Conservation (phyloP, 2,329 filamentous ascomycete genomes). For the Pyrenophora graminea region DNA sequence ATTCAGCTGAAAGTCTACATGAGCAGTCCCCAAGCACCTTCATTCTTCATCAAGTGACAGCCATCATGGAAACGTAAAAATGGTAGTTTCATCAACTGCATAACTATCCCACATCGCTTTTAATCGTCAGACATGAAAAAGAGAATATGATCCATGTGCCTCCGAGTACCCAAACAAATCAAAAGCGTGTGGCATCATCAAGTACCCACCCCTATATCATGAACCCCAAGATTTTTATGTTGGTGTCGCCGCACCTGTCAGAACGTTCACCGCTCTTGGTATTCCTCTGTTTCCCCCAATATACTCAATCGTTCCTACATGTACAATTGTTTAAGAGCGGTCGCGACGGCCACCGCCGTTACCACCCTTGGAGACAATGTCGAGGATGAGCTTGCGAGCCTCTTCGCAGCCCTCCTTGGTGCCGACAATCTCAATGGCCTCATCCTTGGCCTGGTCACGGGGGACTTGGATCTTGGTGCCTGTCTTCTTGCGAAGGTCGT, state of each 20-base stretch:
- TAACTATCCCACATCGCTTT: no score
- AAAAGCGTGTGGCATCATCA: no score
- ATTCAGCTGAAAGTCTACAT: no score
- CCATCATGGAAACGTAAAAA: no score
- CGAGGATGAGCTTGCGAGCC: constrained; percentile 85
- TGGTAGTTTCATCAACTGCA: no score
- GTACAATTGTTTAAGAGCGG: constrained; percentile 3
- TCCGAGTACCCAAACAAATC: no score
- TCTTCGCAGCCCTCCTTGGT: constrained; percentile 78
- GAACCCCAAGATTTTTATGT: background rate
- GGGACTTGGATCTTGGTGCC: constrained; percentile 94
- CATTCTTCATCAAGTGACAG: no score
- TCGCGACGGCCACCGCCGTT: constrained; percentile 33
- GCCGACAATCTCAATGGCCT: constrained; percentile 90
- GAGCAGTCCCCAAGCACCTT: no score
- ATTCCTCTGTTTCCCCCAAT: background rate
- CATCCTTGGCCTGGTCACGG: constrained; percentile 71
- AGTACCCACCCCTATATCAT: background rate
- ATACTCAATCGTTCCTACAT: background rate
- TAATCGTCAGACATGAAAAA: no score
- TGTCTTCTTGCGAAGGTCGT: constrained; percentile 87
- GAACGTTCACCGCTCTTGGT: background rate
- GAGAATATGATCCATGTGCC: no score
- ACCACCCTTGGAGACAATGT: constrained; percentile 64
- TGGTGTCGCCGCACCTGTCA: background rate